Evolutionary conservation across 192 early-diverging fungal genomes (phyloP).

Genomic region (Linnemannia schmuckeri): DNA sequence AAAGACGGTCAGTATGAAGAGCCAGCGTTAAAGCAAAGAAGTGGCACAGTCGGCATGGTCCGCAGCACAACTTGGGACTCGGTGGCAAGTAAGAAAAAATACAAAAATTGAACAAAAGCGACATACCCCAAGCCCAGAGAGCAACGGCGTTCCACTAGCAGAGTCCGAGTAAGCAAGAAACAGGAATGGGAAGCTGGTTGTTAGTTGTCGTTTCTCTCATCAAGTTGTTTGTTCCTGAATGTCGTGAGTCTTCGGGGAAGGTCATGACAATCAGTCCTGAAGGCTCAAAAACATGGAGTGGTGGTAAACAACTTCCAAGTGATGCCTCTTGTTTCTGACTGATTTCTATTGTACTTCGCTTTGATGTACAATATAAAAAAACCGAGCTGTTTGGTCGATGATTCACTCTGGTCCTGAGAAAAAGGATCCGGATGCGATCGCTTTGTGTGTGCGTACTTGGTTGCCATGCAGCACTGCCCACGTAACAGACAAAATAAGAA

Average conservation of each 20-base stretch:
- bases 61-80: slow-evolving; percentile 19
- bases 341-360: background rate
- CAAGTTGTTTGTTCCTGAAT: background rate
- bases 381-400: background rate
- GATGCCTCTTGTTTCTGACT: background rate
- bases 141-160: slow-evolving; percentile 97
- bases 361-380: background rate
- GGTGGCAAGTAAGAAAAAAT: background rate
- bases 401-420: background rate
- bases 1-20: background rate
- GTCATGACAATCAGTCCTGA: background rate
- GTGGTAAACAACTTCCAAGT: background rate
- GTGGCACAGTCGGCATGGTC: slow-evolving; percentile 38
- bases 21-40: background rate
- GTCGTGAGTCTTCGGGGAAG: background rate
- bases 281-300: background rate
- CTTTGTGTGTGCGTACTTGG: background rate
- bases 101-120: background rate
- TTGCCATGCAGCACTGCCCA: background rate
- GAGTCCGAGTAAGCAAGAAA: background rate
- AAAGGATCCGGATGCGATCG: background rate
- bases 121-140: slow-evolving; percentile 96
- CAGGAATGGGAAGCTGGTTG: background rate
- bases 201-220: background rate
- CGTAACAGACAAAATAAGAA: background rate